Evolutionary conservation across 2,329 filamentous ascomycete genomes (phyloP), one percentile per base, ranked within the genome.

Genomic region (Waltergamsia citrina): DNA sequence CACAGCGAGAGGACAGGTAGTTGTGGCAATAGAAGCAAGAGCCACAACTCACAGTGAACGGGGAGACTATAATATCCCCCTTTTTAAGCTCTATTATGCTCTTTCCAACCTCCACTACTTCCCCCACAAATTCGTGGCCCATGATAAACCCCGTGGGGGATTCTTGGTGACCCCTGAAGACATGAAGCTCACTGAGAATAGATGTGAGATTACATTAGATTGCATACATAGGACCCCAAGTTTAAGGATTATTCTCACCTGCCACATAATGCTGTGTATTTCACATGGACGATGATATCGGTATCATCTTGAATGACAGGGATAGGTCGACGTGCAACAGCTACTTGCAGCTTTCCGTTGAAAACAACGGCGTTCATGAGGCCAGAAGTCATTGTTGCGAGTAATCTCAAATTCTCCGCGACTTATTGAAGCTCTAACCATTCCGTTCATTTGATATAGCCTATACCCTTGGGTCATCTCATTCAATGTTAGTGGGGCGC

Each of bases 291-390:
- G 44, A 94, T 78, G 38, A 90, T 73, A 53, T 94, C 88, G 37
- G 69, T 72, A 6, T 74, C 68, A 39, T 84, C 68, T 46, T 80
- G 67, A 42, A 94, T 68, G 44, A 74, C 71, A 2, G 88, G 88
- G 10, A 90, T 69, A 1, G 86, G 86, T 15, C 85, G 72, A 39
- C 92, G 75, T 59, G 94, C 81, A 36, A 95, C 60, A 1, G 72
- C 79, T 35, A 94, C 70, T 50, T 84, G 77, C 48, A 73, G 69
- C 4, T 83, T 81, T 3, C 81, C 85, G 41, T 90, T 80, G 62
- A 94, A 93, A 35, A 94, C 74, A 20, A 95, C 85, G 20, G 86
- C 86, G 56, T 84, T 83, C 88, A 95, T 94, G 1, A 73, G 84
- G 23, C 50, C 47, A 19, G 55, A 50, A 7, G n/a, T n/a, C n/a